Evolutionary conservation across 2,329 filamentous ascomycete species (phyloP).

Genomic region (Botrytis galanthina): DNA sequence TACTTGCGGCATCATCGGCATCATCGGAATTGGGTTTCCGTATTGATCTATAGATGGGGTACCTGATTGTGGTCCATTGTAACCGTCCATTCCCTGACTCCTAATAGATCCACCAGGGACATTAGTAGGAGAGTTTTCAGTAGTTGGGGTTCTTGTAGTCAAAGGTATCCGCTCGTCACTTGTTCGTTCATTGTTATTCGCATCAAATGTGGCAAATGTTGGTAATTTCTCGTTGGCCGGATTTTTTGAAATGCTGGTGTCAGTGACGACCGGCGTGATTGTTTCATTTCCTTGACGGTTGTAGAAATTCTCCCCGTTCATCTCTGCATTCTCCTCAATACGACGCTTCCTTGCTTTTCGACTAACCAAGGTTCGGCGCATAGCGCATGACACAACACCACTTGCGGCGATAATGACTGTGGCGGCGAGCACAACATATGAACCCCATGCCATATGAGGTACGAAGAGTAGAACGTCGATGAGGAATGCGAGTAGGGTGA

Average conservation of each 20-base stretch:
- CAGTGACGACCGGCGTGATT: constrained; percentile 43
- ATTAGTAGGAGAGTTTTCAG: constrained; percentile 47
- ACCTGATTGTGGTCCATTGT: constrained; percentile 27
- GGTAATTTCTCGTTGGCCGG: constrained; percentile 52
- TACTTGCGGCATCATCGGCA: constrained; percentile 41
- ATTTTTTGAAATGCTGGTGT: constrained; percentile 57
- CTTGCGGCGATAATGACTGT: constrained; percentile 81
- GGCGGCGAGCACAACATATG: constrained; percentile 86
- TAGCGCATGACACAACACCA: constrained; percentile 85
- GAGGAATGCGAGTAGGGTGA: constrained; percentile 82
- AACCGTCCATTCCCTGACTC: constrained; percentile 30
- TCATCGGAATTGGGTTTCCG: constrained; percentile 55
- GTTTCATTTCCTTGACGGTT: constrained; percentile 52
- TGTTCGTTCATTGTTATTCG: constrained; percentile 50
- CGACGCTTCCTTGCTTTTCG: constrained; percentile 90
- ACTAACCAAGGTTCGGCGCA: constrained; percentile 87
- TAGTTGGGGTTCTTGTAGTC: constrained; percentile 60
- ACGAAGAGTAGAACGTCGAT: constrained; percentile 94
- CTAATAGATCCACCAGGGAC: constrained; percentile 23
- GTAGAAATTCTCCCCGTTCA: constrained; percentile 94
- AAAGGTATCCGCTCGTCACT: constrained; percentile 71
- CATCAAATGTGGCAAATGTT: constrained; percentile 63
- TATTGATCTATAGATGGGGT: constrained; percentile 58
- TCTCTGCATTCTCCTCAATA: constrained; percentile 91
- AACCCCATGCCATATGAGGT: constrained; percentile 89